Conservation (phyloP, 1,284 basidiomycete species). For the Cystobasidium slooffiae region DNA sequence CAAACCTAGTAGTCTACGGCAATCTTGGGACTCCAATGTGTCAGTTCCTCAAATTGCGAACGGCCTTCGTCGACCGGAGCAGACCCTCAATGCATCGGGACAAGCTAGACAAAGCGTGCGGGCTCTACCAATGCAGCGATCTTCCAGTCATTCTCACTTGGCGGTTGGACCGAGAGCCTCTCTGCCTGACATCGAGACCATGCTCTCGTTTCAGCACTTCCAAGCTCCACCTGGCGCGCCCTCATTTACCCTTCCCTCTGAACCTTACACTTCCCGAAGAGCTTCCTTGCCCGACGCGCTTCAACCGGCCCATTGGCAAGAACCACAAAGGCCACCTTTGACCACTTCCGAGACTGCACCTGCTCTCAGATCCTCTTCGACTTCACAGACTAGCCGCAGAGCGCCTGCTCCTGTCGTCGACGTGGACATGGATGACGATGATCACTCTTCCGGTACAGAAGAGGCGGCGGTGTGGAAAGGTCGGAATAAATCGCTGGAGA, state of each 20-base stretch:
- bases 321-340: neutral
- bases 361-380: neutral
- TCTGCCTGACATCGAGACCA: neutral
- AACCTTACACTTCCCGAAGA: neutral
- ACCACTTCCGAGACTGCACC: neutral
- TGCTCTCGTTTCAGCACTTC: neutral
- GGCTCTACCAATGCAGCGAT: neutral
- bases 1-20: conserved; percentile 6
- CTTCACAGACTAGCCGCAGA: neutral
- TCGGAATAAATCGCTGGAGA: neutral
- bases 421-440: neutral
- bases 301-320: neutral
- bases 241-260: neutral
- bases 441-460: neutral
- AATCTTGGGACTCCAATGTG: neutral
- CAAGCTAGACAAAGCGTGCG: neutral
- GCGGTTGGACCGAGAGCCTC: neutral
- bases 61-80: neutral
- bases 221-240: neutral
- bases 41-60: neutral
- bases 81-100: neutral
- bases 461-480: neutral
- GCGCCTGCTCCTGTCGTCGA: neutral
- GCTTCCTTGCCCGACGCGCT: neutral
- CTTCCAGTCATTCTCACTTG: neutral